phyloP scores from a whole-genome alignment of 2,329 filamentous ascomycete species.

The Bipolaris victoriae region DNA sequence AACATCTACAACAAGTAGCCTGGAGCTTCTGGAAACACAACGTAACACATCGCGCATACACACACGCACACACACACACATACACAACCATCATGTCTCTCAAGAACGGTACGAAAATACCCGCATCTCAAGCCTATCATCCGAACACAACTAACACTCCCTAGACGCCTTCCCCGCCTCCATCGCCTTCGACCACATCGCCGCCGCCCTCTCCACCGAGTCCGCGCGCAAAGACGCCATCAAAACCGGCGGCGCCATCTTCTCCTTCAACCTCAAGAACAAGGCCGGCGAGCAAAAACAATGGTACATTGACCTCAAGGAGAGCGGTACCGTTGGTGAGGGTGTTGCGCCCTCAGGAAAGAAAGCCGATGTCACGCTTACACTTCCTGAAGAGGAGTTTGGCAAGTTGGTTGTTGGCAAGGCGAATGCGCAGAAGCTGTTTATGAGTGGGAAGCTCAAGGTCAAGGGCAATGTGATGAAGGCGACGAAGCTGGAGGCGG shows the following conservation, averaged over 20 bases:
- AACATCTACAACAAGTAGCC: not conserved
- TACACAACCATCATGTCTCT: conserved; percentile 40
- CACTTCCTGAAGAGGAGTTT: conserved; percentile 86
- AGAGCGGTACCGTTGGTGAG: conserved; percentile 80
- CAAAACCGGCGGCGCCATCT: conserved; percentile 85
- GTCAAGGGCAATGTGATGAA: conserved; percentile 99
- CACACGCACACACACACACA: not conserved
- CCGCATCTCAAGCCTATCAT: not conserved
- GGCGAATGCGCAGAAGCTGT: conserved; percentile 91
- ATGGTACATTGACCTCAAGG: conserved; percentile 97
- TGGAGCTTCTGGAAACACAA: not conserved
- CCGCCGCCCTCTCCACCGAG: conserved; percentile 71
- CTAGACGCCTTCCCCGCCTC: conserved; percentile 81
- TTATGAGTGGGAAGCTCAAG: conserved; percentile 99
- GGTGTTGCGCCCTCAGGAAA: conserved; percentile 70
- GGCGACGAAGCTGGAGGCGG: conserved; percentile 93
- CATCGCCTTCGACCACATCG: conserved; percentile 87
- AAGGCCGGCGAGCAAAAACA: conserved; percentile 74
- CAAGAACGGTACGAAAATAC: conserved; percentile 30
- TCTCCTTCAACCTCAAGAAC: conserved; percentile 94
- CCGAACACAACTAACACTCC: not conserved
- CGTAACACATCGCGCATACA: not conserved
- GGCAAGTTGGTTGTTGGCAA: conserved; percentile 80
- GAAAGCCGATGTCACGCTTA: conserved; percentile 88
- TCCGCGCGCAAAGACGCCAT: conserved; percentile 84